These are phyloP conservation scores for Plasmodium yoelii DNA, from an alignment of 169 alveolate species.

Conservation along the genomic window DNA sequence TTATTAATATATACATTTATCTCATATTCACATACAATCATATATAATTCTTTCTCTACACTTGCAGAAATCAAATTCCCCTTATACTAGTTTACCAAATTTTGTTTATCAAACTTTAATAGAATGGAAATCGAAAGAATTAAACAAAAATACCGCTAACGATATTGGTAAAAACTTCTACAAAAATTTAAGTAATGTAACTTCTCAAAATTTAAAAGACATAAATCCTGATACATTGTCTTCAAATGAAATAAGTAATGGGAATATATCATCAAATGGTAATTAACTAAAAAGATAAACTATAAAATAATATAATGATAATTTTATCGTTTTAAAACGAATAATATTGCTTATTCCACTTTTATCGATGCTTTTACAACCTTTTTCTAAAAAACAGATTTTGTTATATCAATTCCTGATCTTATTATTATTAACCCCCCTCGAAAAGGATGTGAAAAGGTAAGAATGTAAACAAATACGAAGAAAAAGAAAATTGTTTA, in stretches of 20 bases:
- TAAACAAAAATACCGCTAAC: neutral
- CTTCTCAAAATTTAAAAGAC: constrained; percentile 6
- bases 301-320: neutral
- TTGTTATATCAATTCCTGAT: constrained; percentile 74
- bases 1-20: neutral
- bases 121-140: constrained; percentile 20
- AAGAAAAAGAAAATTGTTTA: neutral
- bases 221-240: neutral
- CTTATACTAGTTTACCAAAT: constrained; percentile 53
- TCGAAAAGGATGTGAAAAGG: constrained; percentile 76
- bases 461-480: constrained; percentile 3
- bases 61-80: constrained; percentile 58
- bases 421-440: constrained; percentile 71
- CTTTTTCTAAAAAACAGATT: constrained; percentile 30
- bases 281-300: constrained; percentile 5
- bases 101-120: constrained; percentile 35
- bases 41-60: neutral
- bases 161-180: constrained; percentile 1
- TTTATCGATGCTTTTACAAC: constrained; percentile 2
- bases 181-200: neutral
- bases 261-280: constrained; percentile 4
- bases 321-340: neutral
- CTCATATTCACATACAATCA: neutral
- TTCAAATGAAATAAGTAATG: constrained; percentile 1
- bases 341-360: constrained; percentile 7